Conservation (phyloP, 73 alveolate genomes). For the Halteria grandinella region DNA sequence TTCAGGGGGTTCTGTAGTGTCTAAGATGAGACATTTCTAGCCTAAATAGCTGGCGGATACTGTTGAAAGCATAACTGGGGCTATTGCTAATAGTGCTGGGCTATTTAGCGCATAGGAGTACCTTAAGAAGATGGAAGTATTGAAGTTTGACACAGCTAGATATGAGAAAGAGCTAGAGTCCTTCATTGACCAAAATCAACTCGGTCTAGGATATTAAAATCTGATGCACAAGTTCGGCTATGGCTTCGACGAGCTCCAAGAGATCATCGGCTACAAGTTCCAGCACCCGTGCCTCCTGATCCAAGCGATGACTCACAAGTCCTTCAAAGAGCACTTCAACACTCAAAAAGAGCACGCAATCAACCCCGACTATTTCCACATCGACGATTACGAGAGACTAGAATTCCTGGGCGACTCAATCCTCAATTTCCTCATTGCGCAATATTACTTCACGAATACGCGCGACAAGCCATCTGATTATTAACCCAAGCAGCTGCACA, state of each 20-base stretch:
- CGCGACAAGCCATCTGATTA: neutral
- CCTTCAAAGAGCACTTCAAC: slow-evolving; percentile 1
- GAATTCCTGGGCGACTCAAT: slow-evolving; percentile 91
- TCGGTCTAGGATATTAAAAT: no score
- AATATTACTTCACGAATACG: slow-evolving; percentile 14
- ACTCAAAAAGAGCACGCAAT: neutral
- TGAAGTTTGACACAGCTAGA: neutral
- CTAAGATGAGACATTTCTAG: neutral
- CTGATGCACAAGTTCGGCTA: no score
- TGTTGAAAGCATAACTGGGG: slow-evolving; percentile 35
- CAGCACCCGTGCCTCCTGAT: slow-evolving; percentile 8
- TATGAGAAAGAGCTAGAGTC: no score
- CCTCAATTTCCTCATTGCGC: slow-evolving; percentile 67
- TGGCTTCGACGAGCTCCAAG: slow-evolving; percentile 8
- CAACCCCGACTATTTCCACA: no score
- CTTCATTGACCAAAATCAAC: no score
- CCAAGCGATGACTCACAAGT: slow-evolving; percentile 57
- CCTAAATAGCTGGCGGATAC: slow-evolving; percentile 44
- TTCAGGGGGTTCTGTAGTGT: no score
- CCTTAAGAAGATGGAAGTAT: neutral
- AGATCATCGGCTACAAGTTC: slow-evolving; percentile 25
- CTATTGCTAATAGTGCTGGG: neutral
- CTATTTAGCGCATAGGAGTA: slow-evolving; percentile 5
- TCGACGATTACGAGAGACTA: slow-evolving; percentile 80
- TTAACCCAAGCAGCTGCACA: slow-evolving; percentile 22